A percentile compares a stretch with the other conserved stretches of the same genome.
phyloP scores from a whole-genome alignment of 768 basidiomycete species.

The Termitomyces sp. region DNA sequence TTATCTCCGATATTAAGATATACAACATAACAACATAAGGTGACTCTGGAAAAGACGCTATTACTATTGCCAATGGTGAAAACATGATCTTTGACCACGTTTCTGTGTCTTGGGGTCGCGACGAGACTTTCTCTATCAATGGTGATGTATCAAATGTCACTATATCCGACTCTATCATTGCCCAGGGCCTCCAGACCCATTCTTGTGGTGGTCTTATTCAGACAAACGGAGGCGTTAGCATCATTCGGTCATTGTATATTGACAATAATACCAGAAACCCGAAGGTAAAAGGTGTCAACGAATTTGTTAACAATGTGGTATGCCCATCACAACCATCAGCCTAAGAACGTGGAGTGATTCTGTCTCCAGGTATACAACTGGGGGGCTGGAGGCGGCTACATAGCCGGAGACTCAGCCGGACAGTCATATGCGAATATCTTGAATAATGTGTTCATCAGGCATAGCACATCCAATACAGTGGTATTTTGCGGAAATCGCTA shows the following conservation, averaged over 20 bases:
- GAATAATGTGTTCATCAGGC: conserved; percentile 30
- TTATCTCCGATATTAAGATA: neutral
- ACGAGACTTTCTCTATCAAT: conserved; percentile 30
- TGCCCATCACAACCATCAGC: neutral
- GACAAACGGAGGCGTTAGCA: conserved; percentile 29
- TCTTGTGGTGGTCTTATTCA: conserved; percentile 31
- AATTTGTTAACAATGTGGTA: conserved; percentile 31
- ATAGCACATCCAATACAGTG: neutral
- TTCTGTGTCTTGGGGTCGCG: conserved; percentile 28
- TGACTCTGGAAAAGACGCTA: conserved; percentile 27
- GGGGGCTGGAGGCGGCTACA: conserved; percentile 29
- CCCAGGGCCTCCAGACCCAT: conserved; percentile 30
- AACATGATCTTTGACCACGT: conserved; percentile 34
- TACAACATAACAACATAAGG: conserved; percentile 9
- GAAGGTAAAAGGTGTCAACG: conserved; percentile 31
- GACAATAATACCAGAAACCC: conserved; percentile 32
- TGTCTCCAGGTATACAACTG: conserved; percentile 26
- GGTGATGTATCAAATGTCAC: conserved; percentile 31
- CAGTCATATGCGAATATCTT: conserved; percentile 27
- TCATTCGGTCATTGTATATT: conserved; percentile 29
- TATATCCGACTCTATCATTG: conserved; percentile 30
- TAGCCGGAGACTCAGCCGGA: conserved; percentile 29
- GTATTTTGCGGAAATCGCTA: neutral
- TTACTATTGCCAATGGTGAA: conserved; percentile 27
- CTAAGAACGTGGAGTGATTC: neutral